Base-by-base conservation (phyloP, 2,329 filamentous ascomycete species). In the Thyridium curvatum region DNA sequence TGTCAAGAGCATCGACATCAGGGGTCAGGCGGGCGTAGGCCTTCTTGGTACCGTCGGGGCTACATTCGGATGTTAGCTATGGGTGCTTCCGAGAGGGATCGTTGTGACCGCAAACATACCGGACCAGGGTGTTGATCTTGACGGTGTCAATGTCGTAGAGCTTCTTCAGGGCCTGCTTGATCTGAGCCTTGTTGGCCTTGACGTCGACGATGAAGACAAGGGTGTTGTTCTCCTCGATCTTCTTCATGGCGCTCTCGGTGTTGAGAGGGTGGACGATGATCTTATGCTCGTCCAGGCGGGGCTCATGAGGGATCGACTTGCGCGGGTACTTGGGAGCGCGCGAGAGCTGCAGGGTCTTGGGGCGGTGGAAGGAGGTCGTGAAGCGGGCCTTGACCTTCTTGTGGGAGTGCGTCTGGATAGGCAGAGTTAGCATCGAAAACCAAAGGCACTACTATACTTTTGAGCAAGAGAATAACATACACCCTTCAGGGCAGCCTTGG, bases 221-320 rank as follows among this genome's bases (percentile, higher is more conserved):
- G 55, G 93, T 98, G 82, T 98, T 98, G 83, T 98, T 90, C 85
- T 98, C 93, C 80, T 98, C 93, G 59, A 98, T 96, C 86, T 96
- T 63, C 88, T 98, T 98, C 91, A 98, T 97, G 62, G 94, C 93
- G 64, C 85, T 93, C 85, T 98, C 93, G 46, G 93, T 98, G 84
- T 98, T 98, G 65, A 98, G 81, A 54, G 93, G 93, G 82, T 96
- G 88, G 64, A 97, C 77, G 69, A 98, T 85, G 68, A 97, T 79
- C 83, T 94, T 96, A 81, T 90, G 86, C 74, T 91, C 86, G 74
- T 98, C 93, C 61, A 98, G 86, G 59, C 89, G 86, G 57, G 90
- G 84, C 65, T 80, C 79, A 68, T 91, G 84, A 60, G 86, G 83
- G 66, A 98, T 81, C 54, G 88, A 90, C 79, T 93, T 94, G 77